phyloP scores from a whole-genome alignment of 163 green algal genomes.

The Chlamydomonas reinhardtii region DNA sequence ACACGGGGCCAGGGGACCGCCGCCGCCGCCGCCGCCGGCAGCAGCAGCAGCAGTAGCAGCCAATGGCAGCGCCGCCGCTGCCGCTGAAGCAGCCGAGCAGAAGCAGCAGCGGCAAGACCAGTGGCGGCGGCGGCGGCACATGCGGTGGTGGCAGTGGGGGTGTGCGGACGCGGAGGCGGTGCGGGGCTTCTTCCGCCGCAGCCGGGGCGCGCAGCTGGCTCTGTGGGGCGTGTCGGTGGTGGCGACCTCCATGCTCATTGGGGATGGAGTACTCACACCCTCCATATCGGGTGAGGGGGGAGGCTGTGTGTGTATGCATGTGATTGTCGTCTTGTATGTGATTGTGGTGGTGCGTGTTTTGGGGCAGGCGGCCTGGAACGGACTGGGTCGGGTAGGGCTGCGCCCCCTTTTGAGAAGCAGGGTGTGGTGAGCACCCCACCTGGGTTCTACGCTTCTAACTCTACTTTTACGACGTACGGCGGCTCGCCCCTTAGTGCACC shows the following conservation, averaged over 20 bases:
- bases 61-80: background rate
- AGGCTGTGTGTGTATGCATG: too few relatives aligned
- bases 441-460: too few relatives aligned
- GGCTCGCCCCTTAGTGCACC: too few relatives aligned
- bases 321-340: too few relatives aligned
- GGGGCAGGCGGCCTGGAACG: too few relatives aligned
- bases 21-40: background rate
- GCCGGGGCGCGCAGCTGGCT: background rate
- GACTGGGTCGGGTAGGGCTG: too few relatives aligned
- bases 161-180: background rate
- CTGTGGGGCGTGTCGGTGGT: slow-evolving; percentile 71
- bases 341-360: background rate
- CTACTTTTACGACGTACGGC: too few relatives aligned
- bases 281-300: slow-evolving; percentile 63
- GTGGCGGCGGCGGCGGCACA: background rate
- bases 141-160: background rate
- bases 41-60: background rate
- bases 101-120: background rate
- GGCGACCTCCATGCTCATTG: slow-evolving; percentile 69
- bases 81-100: background rate
- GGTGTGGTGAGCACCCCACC: too few relatives aligned
- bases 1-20: background rate
- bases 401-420: too few relatives aligned
- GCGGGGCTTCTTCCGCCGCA: background rate
- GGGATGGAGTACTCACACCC: slow-evolving; percentile 82